Evolutionary conservation across 2,329 filamentous ascomycete species (phyloP).

Genomic region (Phaeoacremonium minimum): DNA sequence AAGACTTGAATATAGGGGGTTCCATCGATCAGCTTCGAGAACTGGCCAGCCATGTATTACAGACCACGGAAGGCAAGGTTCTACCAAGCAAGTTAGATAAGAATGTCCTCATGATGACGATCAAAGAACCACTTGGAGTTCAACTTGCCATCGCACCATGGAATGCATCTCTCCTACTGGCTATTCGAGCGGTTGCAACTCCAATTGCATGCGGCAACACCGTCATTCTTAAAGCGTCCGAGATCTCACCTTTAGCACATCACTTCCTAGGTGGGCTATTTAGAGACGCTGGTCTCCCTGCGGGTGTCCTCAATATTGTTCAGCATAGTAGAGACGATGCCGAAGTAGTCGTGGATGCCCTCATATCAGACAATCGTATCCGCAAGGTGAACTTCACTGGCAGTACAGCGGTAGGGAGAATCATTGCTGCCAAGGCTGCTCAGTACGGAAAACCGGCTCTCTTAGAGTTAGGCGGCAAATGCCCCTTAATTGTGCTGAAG

Average conservation of each 20-base stretch:
- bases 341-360: background rate
- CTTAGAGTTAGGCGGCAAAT: constrained; percentile 3
- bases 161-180: background rate
- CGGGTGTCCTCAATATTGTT: constrained; percentile 68
- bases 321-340: constrained; percentile 18
- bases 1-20: too few species aligned
- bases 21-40: too few species aligned
- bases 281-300: constrained; percentile 66
- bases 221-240: background rate
- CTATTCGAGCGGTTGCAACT: background rate
- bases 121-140: background rate
- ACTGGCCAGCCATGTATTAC: too few species aligned
- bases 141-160: background rate
- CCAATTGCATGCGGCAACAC: background rate
- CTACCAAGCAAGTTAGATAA: too few species aligned
- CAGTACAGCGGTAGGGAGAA: constrained; percentile 1
- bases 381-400: constrained; percentile 3
- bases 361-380: background rate
- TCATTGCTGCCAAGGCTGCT: constrained; percentile 1
- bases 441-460: background rate
- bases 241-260: background rate
- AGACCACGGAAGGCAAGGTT: too few species aligned
- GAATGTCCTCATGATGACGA: too few species aligned
- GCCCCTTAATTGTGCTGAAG: constrained; percentile 1
- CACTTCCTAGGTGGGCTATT: constrained; percentile 53